A percentile compares a stretch with the other conserved stretches of the same genome.
Conservation (phyloP, 257 asterid species). For the Cinchona pubescens region DNA sequence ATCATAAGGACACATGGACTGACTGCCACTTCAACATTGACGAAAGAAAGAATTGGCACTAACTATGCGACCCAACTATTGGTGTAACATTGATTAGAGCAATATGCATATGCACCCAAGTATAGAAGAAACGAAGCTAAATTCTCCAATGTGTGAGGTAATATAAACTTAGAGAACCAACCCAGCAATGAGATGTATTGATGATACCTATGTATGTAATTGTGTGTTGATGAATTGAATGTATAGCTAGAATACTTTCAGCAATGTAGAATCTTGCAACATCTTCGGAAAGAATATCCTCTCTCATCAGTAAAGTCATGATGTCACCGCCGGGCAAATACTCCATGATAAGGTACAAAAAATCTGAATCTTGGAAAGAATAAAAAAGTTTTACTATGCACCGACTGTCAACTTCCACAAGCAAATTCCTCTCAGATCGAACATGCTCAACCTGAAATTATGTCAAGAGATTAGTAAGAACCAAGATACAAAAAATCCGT, state of each 20-base stretch:
- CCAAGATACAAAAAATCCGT: neutral
- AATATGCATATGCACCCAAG: neutral
- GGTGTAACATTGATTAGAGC: neutral
- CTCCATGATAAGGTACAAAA: slow-evolving; percentile 90
- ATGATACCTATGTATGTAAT: slow-evolving; percentile 80
- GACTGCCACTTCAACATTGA: neutral
- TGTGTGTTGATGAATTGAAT: slow-evolving; percentile 89
- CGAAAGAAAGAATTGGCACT: neutral
- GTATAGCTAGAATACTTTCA: slow-evolving; percentile 85
- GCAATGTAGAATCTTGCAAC: slow-evolving; percentile 92
- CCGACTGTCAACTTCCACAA: slow-evolving; percentile 95
- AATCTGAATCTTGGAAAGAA: slow-evolving; percentile 95
- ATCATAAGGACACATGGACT: neutral
- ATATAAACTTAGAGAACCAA: neutral
- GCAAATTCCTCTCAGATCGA: slow-evolving; percentile 95
- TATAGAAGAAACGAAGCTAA: neutral
- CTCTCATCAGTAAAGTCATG: slow-evolving; percentile 95
- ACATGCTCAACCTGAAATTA: slow-evolving; percentile 89
- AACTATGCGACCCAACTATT: neutral
- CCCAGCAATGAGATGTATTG: neutral
- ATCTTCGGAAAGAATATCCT: slow-evolving; percentile 80
- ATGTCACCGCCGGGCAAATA: slow-evolving; percentile 98
- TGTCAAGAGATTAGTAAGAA: neutral
- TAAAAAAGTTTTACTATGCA: slow-evolving; percentile 91
- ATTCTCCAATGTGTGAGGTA: neutral